Base-by-base conservation (phyloP, 148 eudicot species). In the Polygonum maritimum region DNA sequence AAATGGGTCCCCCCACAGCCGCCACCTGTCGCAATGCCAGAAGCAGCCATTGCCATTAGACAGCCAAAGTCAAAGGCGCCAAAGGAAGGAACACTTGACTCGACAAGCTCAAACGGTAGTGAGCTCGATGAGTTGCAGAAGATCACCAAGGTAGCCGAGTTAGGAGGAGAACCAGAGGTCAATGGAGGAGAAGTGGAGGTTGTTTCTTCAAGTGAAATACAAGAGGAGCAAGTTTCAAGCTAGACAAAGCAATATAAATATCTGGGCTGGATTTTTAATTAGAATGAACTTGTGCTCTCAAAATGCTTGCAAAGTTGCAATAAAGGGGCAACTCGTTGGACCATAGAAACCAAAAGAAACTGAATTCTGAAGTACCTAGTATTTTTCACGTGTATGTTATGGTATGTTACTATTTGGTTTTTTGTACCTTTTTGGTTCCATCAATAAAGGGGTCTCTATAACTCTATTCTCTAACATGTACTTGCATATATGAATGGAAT, bases 1-100 rank as follows among this genome's bases (percentile, higher is more conserved):
- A 83, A 85, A 0, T 89, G 94, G 94, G 83, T 84, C 35, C 94
- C 94, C 48, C 94, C 87, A 70, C 89, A 79, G 77, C 85, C 89
- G 6, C 89, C 89, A 13, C 86, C 88, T 21, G 83, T 86, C 16
- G 85, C 74, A 9, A 81, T 86, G 80, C 80, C 86, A 15, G 89
- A 84, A 77, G 85, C 89, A 73, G 92, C 92, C 48, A 85, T 74
- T 26, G 96, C 96, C 80, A 91, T 91, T 78, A 82, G 96, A 71
- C 96, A 89, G 57, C 90, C 90, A 7, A 88, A 87, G 74, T 73
- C 80, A 62, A 72, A 90, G 12, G 35, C 75, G 7, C 51, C 54
- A 38, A 86, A 79, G 77, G 80, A 79, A 75, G 44, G 75, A 72
- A 77, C 57, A 12, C 90, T 86, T 31, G 90, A 86, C 51, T 85